Conservation (phyloP, 257 asterid species). For the Jaltomata sinuosa region DNA sequence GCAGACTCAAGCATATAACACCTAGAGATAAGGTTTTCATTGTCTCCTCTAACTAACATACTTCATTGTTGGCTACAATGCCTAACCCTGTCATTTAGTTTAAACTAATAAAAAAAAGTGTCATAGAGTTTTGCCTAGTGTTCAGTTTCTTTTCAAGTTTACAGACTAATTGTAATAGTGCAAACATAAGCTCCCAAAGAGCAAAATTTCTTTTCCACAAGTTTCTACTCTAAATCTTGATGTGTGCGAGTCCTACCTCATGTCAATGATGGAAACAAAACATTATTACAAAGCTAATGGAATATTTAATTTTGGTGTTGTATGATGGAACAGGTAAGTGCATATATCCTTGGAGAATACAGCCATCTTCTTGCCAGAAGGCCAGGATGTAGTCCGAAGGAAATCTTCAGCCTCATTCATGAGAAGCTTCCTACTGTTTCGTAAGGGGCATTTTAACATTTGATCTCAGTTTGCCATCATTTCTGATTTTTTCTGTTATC, state of each 20-base stretch:
- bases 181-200: neutral
- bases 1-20: neutral
- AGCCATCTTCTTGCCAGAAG: slow-evolving; percentile 90
- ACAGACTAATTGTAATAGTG: neutral
- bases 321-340: slow-evolving; percentile 58
- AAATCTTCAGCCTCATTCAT: slow-evolving; percentile 66
- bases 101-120: neutral
- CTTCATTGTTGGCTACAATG: neutral
- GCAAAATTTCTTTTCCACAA: neutral
- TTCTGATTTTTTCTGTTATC: slow-evolving; percentile 6
- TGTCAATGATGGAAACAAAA: neutral
- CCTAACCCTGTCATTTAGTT: neutral
- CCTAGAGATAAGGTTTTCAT: neutral
- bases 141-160: neutral
- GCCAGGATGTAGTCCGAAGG: slow-evolving; percentile 88
- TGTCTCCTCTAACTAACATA: neutral
- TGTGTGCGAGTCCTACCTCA: neutral
- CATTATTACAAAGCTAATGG: neutral
- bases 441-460: slow-evolving; percentile 42
- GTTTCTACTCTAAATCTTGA: neutral
- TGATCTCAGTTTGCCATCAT: slow-evolving; percentile 8
- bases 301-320: neutral
- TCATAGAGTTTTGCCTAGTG: neutral
- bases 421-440: slow-evolving; percentile 96
- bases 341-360: slow-evolving; percentile 93